Conservation (phyloP, 2,329 filamentous ascomycete species). For the Aspergillus sp. region DNA sequence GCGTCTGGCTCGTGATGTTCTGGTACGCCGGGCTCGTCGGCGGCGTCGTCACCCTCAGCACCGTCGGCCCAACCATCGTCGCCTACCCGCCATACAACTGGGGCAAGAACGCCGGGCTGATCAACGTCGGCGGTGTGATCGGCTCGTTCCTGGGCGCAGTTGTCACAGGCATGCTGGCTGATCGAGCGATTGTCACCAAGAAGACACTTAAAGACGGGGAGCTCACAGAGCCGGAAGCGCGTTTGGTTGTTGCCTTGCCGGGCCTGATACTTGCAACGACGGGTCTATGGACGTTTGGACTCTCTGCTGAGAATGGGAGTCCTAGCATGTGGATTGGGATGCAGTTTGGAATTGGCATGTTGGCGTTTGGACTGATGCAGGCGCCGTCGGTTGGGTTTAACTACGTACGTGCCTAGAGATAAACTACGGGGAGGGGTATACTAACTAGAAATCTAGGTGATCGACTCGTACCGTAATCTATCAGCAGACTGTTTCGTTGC, state of each 20-base stretch:
- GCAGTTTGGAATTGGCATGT: conserved; percentile 13
- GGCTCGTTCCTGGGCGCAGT: conserved; percentile 2
- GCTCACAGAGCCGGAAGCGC: conserved; percentile 6
- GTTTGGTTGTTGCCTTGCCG: conserved; percentile 6
- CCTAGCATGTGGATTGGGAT: conserved; percentile 14
- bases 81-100: conserved; percentile 9
- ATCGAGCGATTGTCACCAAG: conserved; percentile 6
- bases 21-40: conserved; percentile 13
- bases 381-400: conserved; percentile 12
- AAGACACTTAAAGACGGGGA: conserved; percentile 3
- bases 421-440: no score
- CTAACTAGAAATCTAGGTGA: conserved; percentile 36
- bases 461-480: conserved; percentile 51
- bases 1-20: conserved; percentile 14
- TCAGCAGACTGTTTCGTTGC: conserved; percentile 56
- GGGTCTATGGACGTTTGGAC: conserved; percentile 13
- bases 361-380: conserved; percentile 14
- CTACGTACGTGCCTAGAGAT: not conserved
- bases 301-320: conserved; percentile 2
- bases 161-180: not conserved
- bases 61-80: conserved; percentile 9
- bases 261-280: conserved; percentile 8
- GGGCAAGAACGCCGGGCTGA: conserved; percentile 10
- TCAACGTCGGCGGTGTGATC: conserved; percentile 9
- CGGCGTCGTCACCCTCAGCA: conserved; percentile 10